Percentiles rank a stretch among this genome's conserved stretches.
These are phyloP conservation scores for Thalia dealbata DNA, from an alignment of 176 grass and related monocot genomes.

Conservation along the genomic window DNA sequence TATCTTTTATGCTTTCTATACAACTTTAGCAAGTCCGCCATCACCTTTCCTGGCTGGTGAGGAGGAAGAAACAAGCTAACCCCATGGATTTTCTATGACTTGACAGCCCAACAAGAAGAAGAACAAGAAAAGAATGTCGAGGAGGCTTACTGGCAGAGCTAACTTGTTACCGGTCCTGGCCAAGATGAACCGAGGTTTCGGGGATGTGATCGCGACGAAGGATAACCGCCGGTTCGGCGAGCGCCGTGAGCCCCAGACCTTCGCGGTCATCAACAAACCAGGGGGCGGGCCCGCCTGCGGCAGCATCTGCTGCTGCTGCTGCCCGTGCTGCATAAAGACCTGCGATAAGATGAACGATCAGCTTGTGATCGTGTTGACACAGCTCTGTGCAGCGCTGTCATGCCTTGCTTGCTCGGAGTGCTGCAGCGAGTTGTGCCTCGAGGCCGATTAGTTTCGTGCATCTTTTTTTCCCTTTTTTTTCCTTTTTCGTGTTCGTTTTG, in stretches of 20 bases:
- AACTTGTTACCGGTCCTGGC: constrained; percentile 24
- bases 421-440: constrained; percentile 53
- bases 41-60: too few species aligned
- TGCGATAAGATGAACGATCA: constrained; percentile 72
- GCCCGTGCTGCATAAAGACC: constrained; percentile 64
- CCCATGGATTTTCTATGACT: too few species aligned
- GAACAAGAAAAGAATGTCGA: constrained; percentile 27
- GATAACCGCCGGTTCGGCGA: constrained; percentile 46
- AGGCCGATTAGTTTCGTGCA: constrained; percentile 29
- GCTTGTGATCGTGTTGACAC: constrained; percentile 43
- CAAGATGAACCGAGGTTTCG: constrained; percentile 32
- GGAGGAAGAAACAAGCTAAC: too few species aligned
- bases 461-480: background rate
- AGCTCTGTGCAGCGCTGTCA: constrained; percentile 51
- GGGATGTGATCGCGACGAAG: constrained; percentile 48
- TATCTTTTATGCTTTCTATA: too few species aligned
- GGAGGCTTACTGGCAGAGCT: constrained; percentile 17
- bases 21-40: too few species aligned
- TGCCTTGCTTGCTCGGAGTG: constrained; percentile 81
- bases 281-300: constrained; percentile 62
- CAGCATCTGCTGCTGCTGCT: constrained; percentile 46
- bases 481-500: background rate
- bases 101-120: background rate
- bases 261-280: constrained; percentile 38
- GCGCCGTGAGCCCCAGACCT: constrained; percentile 27